These are phyloP conservation scores for Aeschynomene evenia DNA, from an alignment of 306 rosid genomes.

Conservation along the genomic window DNA sequence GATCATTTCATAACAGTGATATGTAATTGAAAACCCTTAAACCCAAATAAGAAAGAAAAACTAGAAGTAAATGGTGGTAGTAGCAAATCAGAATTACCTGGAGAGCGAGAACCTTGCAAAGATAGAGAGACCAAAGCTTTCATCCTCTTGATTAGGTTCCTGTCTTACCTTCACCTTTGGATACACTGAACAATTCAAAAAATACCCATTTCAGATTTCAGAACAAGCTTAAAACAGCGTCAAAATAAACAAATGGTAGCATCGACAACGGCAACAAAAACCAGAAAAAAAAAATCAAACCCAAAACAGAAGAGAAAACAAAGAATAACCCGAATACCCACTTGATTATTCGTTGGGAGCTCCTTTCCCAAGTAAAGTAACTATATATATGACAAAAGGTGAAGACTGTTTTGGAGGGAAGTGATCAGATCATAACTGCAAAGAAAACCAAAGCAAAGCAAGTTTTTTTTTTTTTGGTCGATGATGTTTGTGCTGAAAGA, in stretches of 20 bases:
- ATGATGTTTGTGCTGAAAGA: not conserved
- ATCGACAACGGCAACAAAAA: no score
- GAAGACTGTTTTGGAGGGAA: not conserved
- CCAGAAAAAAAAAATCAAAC: no score
- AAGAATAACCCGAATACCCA: not conserved
- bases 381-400: not conserved
- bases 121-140: constrained; percentile 36
- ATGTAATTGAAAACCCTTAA: not conserved
- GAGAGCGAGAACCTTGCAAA: constrained; percentile 24
- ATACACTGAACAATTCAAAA: constrained; percentile 35
- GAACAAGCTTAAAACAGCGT: not conserved
- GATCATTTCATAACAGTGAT: not conserved
- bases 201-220: not conserved
- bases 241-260: no score
- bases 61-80: not conserved
- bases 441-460: not conserved
- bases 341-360: not conserved
- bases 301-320: no score
- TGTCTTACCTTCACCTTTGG: constrained; percentile 43
- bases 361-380: not conserved
- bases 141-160: not conserved
- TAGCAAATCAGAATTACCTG: constrained; percentile 32
- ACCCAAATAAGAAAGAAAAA: not conserved
- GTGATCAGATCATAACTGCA: not conserved
- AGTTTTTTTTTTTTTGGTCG: not conserved